A percentile compares a stretch with the other conserved stretches of the same genome.
Evolutionary conservation across 345 rosid species (phyloP).

Genomic region (Moringa oleifera): DNA sequence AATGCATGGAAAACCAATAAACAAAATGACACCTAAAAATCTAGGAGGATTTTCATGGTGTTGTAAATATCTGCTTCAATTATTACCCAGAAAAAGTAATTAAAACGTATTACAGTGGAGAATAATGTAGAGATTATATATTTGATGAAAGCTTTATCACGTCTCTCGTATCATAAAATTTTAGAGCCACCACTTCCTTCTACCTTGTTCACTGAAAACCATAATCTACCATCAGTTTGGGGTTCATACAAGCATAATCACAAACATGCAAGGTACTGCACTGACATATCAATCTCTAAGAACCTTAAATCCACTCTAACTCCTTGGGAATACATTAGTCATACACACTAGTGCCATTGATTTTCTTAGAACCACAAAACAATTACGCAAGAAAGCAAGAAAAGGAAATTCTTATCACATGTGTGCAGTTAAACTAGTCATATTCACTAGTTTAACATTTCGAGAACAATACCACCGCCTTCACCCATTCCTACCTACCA

Average conservation of each 20-base stretch:
- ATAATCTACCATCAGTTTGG: background rate
- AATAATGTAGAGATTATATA: too few species aligned
- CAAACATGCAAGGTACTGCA: constrained; percentile 14
- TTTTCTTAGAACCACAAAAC: too few species aligned
- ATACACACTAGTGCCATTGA: too few species aligned
- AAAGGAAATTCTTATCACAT: background rate
- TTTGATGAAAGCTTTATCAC: background rate
- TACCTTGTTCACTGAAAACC: background rate
- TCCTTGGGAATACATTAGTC: too few species aligned
- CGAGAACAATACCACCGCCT: too few species aligned
- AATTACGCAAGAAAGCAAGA: too few species aligned
- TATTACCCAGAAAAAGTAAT: too few species aligned
- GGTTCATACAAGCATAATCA: constrained; percentile 19
- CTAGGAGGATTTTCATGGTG: too few species aligned
- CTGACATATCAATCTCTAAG: constrained; percentile 1
- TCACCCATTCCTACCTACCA: background rate
- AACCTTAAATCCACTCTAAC: too few species aligned
- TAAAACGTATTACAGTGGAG: background rate
- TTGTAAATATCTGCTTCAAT: too few species aligned
- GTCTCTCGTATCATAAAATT: too few species aligned
- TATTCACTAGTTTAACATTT: background rate
- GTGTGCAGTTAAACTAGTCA: background rate
- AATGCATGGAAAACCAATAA: background rate
- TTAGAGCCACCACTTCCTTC: background rate
- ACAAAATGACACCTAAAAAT: background rate